These are phyloP conservation scores for Stemphylium lycopersici DNA, from an alignment of 2,329 filamentous ascomycete genomes.

Conservation along the genomic window DNA sequence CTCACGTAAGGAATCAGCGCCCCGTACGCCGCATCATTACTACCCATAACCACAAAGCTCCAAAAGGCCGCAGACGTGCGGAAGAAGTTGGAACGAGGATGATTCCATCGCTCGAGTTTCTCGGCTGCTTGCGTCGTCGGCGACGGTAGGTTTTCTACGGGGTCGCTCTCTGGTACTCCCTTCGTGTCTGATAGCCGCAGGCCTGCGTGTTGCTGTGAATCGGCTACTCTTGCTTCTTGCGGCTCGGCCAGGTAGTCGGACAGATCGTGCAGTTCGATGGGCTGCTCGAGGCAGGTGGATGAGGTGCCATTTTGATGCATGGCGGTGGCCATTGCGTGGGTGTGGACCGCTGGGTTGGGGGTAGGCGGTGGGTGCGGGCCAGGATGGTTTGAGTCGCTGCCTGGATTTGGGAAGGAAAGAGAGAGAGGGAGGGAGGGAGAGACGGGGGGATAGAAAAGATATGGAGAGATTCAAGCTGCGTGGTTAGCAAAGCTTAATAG, in stretches of 20 bases:
- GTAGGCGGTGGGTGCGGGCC: background rate
- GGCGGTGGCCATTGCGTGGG: background rate
- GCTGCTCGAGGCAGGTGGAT: conserved; percentile 42
- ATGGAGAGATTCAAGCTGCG: no score
- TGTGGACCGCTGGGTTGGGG: conserved; percentile 17
- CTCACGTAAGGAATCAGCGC: conserved; percentile 58
- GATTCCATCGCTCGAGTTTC: conserved; percentile 67
- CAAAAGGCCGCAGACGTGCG: conserved; percentile 66
- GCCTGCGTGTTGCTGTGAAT: conserved; percentile 10
- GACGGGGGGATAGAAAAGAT: no score
- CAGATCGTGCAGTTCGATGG: conserved; percentile 41
- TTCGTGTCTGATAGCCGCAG: conserved; percentile 26
- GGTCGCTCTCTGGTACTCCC: conserved; percentile 21
- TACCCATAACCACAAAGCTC: conserved; percentile 69
- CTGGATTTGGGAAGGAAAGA: no score
- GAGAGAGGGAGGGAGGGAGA: no score
- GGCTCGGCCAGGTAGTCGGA: conserved; percentile 29
- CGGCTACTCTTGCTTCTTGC: conserved; percentile 25
- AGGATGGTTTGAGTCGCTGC: no score
- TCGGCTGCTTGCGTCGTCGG: conserved; percentile 52
- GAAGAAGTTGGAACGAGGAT: conserved; percentile 63
- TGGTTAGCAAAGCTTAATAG: no score
- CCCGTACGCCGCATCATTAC: conserved; percentile 71
- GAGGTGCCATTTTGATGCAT: conserved; percentile 39
- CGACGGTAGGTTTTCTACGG: conserved; percentile 52